Evolutionary conservation across 1,284 basidiomycete species (phyloP), one percentile per base, ranked within the genome.

Genomic region (Rhizoctonia solani): DNA sequence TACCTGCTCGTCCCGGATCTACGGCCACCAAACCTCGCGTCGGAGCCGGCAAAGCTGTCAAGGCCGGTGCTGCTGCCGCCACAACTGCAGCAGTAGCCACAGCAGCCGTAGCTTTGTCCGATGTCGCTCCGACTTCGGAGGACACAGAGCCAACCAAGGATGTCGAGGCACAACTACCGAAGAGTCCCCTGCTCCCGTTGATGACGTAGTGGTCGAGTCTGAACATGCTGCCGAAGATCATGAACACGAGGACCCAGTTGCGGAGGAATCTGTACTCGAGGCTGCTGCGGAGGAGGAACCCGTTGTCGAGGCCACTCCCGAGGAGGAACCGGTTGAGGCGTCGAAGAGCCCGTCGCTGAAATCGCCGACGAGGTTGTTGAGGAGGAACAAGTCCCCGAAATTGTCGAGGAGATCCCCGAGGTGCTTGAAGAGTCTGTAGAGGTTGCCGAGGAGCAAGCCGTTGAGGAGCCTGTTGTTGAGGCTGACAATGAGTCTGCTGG

Each of bases 81-180:
- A 34, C 49, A 25, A 19, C 29, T 9, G 46, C 42, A 13, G 58
- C 27, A 4, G 30, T 16, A 25, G 58, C 44, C 44, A 46, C 39
- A 21, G 46, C 34, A 47, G 39, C 25, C 29, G 14, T 30, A 23
- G 44, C 25, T 16, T 27, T 21, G 9, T 34, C 59, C 59, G 59
- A 63, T 41, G 59, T 46, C 47, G 59, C 59, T 16, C 47, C 59
- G 55, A 59, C 55, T 23, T 59, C 55, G 55, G 55, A 30, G 27
- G 55, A n/a, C n/a, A n/a, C n/a, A n/a, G n/a, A n/a, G n/a, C n/a
- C n/a, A n/a, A n/a, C 21, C 27, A 27, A 37, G 23, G 19, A 37
- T 23, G 14, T 27, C 49, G 49, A 50, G 49, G 49, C 23, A 3
- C 49, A 50, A 27, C 49, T 52, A n/a, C 14, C 19, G 59, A 63